A percentile compares a stretch with the other conserved stretches of the same genome.
These are phyloP conservation scores for Cutaneotrichosporon dermatis DNA, from an alignment of 1,284 basidiomycete species.

Conservation along the genomic window DNA sequence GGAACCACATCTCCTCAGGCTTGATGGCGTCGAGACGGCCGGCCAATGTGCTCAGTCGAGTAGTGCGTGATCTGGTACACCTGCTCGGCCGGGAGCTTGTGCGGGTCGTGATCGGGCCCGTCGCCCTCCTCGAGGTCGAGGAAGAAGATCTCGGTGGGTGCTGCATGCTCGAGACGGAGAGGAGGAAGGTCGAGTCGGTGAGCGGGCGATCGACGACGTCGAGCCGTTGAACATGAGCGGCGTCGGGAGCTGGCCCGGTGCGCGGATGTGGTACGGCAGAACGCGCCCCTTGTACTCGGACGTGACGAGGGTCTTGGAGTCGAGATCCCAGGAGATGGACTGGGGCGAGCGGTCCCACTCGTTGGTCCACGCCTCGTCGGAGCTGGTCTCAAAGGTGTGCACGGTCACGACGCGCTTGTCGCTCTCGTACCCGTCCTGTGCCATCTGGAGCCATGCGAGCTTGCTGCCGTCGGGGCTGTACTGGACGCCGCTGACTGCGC, in stretches of 20 bases:
- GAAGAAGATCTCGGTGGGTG: conserved; percentile 25
- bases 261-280: conserved; percentile 44
- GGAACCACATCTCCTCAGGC: conserved; percentile 80
- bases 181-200: conserved; percentile 12
- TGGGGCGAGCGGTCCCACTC: conserved; percentile 76
- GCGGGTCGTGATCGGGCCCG: conserved; percentile 40
- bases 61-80: conserved; percentile 60
- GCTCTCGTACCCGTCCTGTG: conserved; percentile 79
- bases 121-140: conserved; percentile 37
- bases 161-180: conserved; percentile 25
- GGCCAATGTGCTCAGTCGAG: conserved; percentile 36
- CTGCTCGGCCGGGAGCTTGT: conserved; percentile 49
- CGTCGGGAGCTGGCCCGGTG: conserved; percentile 32
- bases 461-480: conserved; percentile 65
- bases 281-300: conserved; percentile 64
- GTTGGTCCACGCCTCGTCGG: conserved; percentile 53
- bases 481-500: conserved; percentile 66
- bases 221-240: conserved; percentile 39
- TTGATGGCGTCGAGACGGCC: conserved; percentile 57
- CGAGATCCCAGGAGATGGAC: conserved; percentile 64
- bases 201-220: conserved; percentile 24
- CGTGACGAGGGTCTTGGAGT: conserved; percentile 63
- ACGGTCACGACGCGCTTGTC: conserved; percentile 63
- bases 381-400: conserved; percentile 53
- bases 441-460: conserved; percentile 79